A percentile compares a stretch with the other conserved stretches of the same genome.
phyloP scores from a whole-genome alignment of 2,329 filamentous ascomycete genomes.

The Phialemoniopsis sp. region DNA sequence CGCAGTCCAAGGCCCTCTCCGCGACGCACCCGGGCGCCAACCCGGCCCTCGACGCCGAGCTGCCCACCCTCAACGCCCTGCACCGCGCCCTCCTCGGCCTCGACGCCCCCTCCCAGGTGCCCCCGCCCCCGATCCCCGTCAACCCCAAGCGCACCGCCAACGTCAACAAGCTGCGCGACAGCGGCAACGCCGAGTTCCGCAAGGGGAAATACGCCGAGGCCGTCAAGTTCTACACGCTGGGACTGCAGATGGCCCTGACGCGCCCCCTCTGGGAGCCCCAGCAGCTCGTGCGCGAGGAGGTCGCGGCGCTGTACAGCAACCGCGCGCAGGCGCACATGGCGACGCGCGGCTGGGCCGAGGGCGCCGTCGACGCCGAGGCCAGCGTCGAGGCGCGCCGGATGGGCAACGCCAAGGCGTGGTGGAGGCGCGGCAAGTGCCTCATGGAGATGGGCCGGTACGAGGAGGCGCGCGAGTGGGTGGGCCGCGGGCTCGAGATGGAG shows the following conservation, averaged over 20 bases:
- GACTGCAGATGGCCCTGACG: constrained; percentile 80
- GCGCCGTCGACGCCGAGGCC: constrained; percentile 78
- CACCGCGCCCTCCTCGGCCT: constrained; percentile 70
- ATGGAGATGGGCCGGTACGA: constrained; percentile 85
- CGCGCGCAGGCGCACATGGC: constrained; percentile 88
- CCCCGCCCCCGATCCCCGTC: constrained; percentile 83
- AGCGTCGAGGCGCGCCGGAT: constrained; percentile 83
- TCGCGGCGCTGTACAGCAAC: constrained; percentile 76
- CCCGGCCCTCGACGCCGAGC: constrained; percentile 55
- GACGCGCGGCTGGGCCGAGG: constrained; percentile 77
- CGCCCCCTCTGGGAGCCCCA: constrained; percentile 86
- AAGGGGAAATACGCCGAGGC: constrained; percentile 73
- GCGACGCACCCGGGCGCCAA: constrained; percentile 35
- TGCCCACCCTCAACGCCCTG: constrained; percentile 72
- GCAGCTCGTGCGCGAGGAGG: constrained; percentile 79
- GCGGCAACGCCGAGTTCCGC: constrained; percentile 78
- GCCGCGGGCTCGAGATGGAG: constrained; percentile 76
- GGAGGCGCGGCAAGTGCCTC: constrained; percentile 78
- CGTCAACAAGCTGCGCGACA: constrained; percentile 87
- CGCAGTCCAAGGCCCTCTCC: constrained; percentile 72
- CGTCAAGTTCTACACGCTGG: constrained; percentile 76
- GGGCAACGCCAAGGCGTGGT: constrained; percentile 94
- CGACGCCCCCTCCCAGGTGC: constrained; percentile 58
- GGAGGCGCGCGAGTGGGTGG: constrained; percentile 78
- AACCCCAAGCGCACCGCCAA: constrained; percentile 88